Evolutionary conservation across 2,329 filamentous ascomycete species (phyloP), one percentile per base, ranked within the genome.

Genomic region (Apiospora marii): DNA sequence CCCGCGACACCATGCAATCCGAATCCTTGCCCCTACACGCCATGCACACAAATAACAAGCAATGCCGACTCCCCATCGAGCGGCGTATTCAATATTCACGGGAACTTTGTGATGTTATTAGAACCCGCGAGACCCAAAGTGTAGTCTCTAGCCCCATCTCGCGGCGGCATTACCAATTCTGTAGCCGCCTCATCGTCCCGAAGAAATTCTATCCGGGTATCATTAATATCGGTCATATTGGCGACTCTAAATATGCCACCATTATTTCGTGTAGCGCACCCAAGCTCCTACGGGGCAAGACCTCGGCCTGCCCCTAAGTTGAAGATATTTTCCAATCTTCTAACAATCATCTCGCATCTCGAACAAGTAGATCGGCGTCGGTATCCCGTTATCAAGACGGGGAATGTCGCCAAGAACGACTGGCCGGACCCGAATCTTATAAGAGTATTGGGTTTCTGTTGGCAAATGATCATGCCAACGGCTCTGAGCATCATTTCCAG

Each of bases 181-280:
- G 58, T 64, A 64, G 58, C 34, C 34, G 58, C 41, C 19, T 41
- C 58, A 64, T 64, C 58, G 30, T 34, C 58, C 58, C 58, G 58
- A 64, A 64, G 58, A 41, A 64, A 64, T 64, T 68, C 67, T 68
- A 68, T 48, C 67, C 67, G 67, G 67, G 67, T 68, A 68, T 68
- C 67, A 68, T 46, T 68, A 44, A 48, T 46, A 46, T 46, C 19
- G 67, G 44, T 34, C 44, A 44, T 30, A 12, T 19, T 48, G 41
- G 67, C 27, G 41, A 22, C 41, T 48, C 67, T 48, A 44, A 46
- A 46, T 16, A 46, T 48, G 67, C 24, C 67, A 48, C 67, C 44
- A 48, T 34, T 10, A 68, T 48, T 30, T n/a, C 41, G 41, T 30
- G 30, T 27, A 64, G 58, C 16, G 41, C 34, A 41, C 58, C 34